phyloP scores from a whole-genome alignment of 495 filamentous ascomycete species.

The Opeltia flavorubescens region DNA sequence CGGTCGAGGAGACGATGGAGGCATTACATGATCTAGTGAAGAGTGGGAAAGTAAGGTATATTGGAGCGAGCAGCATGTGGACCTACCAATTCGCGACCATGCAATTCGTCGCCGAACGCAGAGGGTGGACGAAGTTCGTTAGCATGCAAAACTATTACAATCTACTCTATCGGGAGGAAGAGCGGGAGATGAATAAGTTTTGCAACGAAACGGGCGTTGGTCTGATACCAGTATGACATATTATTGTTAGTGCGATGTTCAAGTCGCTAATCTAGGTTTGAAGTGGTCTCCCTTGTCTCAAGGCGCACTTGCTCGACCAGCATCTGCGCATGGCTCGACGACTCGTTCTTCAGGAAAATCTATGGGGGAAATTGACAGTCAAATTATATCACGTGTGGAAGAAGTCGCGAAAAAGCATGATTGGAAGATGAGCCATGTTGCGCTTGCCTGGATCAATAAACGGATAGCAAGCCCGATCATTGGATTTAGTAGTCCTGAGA shows the following conservation, averaged over 20 bases:
- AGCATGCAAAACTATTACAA: conserved; percentile 67
- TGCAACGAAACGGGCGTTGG: conserved; percentile 37
- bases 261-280: neutral
- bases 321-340: conserved; percentile 2
- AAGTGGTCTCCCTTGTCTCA: conserved; percentile 39
- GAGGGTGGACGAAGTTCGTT: conserved; percentile 60
- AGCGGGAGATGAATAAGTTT: conserved; percentile 46
- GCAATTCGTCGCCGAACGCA: conserved; percentile 42
- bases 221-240: conserved; percentile 30
- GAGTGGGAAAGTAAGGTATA: conserved; percentile 50
- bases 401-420: conserved; percentile 38
- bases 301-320: conserved; percentile 36
- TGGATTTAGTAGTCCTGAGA: conserved; percentile 40
- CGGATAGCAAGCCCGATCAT: conserved; percentile 43
- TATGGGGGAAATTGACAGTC: conserved; percentile 16
- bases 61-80: conserved; percentile 53
- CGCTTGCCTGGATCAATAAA: conserved; percentile 45
- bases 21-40: conserved; percentile 53
- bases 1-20: conserved; percentile 56
- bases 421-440: conserved; percentile 37
- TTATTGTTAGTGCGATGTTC: neutral
- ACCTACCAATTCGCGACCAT: conserved; percentile 47
- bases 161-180: conserved; percentile 58
- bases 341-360: neutral
- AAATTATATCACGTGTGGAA: conserved; percentile 38